These are phyloP conservation scores for Pseudogymnoascus sp. DNA, from an alignment of 2,329 filamentous ascomycete genomes.

Conservation along the genomic window DNA sequence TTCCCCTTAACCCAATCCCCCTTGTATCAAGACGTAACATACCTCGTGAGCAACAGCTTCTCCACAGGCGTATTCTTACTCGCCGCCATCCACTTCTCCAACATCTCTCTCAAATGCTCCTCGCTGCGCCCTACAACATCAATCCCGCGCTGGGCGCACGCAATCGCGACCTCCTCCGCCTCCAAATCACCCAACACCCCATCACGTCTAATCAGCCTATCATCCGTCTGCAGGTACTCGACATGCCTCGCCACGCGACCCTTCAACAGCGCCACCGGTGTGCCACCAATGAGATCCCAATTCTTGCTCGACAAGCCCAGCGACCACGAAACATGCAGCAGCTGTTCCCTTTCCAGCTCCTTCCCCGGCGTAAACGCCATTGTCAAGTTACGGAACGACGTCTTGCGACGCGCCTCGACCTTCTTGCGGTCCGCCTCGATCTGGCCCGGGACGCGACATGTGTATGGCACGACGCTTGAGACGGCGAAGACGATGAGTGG, in stretches of 20 bases:
- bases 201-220: constrained; percentile 53
- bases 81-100: constrained; percentile 33
- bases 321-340: constrained; percentile 34
- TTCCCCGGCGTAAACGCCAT: constrained; percentile 19
- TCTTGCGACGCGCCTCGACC: constrained; percentile 42
- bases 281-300: constrained; percentile 36
- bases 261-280: constrained; percentile 43
- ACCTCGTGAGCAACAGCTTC: constrained; percentile 29
- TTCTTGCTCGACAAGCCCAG: constrained; percentile 32
- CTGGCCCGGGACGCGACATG: constrained; percentile 76
- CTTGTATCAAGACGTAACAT: constrained; percentile 11
- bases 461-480: constrained; percentile 62
- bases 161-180: constrained; percentile 56
- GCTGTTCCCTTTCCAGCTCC: constrained; percentile 30
- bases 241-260: constrained; percentile 45
- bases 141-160: constrained; percentile 62
- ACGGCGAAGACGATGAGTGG: constrained; percentile 68
- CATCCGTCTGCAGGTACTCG: constrained; percentile 60
- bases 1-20: not conserved
- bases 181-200: constrained; percentile 53
- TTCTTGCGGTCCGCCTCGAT: constrained; percentile 47
- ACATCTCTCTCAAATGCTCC: constrained; percentile 28
- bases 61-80: constrained; percentile 26
- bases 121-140: constrained; percentile 38
- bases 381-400: constrained; percentile 38